phyloP scores from a whole-genome alignment of 164 flowering plant genomes.

The Tetrastigma voinierianum region DNA sequence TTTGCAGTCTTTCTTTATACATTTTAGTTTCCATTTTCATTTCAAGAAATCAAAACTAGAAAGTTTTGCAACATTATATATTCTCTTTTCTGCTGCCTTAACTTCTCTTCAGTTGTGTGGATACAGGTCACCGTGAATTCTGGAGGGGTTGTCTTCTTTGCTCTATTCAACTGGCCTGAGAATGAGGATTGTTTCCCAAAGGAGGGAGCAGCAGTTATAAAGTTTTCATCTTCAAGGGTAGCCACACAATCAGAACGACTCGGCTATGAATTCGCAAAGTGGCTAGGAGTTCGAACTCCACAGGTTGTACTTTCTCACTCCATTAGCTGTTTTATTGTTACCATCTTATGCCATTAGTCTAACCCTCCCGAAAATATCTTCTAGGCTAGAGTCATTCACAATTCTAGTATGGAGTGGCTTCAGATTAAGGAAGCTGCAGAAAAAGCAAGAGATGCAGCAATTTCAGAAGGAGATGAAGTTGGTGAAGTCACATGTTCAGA shows the following conservation, averaged over 20 bases:
- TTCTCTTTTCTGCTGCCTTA: slow-evolving; percentile 8
- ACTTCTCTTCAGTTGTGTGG: slow-evolving; percentile 18
- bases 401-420: slow-evolving; percentile 78
- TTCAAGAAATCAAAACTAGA: not conserved
- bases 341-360: not conserved
- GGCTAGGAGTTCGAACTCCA: slow-evolving; percentile 90
- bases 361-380: not conserved
- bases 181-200: slow-evolving; percentile 39
- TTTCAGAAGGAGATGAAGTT: slow-evolving; percentile 76
- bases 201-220: slow-evolving; percentile 94
- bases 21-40: slow-evolving; percentile 14
- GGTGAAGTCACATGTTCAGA: slow-evolving; percentile 95
- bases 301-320: slow-evolving; percentile 54
- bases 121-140: slow-evolving; percentile 97
- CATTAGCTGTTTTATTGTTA: not conserved
- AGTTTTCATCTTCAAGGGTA: slow-evolving; percentile 93
- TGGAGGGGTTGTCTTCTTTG: slow-evolving; percentile 98
- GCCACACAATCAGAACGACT: slow-evolving; percentile 98
- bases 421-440: slow-evolving; percentile 88
- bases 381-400: slow-evolving; percentile 95
- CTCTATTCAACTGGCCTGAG: slow-evolving; percentile 57
- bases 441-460: slow-evolving; percentile 67
- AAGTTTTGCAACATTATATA: not conserved
- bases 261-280: slow-evolving; percentile 94
- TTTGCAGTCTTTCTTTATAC: not conserved